These are phyloP conservation scores for Suillus luteus DNA, from an alignment of 768 basidiomycete genomes.

Conservation along the genomic window DNA sequence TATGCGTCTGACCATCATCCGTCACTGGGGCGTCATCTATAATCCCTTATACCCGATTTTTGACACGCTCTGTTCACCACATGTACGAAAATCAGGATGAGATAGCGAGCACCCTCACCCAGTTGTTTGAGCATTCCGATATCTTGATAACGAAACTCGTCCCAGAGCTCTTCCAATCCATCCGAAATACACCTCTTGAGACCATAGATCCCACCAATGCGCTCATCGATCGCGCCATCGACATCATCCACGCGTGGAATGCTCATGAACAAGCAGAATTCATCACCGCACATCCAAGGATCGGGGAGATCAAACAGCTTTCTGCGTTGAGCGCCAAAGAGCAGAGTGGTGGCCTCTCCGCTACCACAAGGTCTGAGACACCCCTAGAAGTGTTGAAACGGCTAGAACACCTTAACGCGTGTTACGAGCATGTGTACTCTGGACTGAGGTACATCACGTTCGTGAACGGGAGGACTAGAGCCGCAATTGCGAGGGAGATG, in stretches of 20 bases:
- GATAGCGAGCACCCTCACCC: conserved; percentile 38
- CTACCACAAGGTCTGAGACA: conserved; percentile 46
- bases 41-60: neutral
- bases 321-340: conserved; percentile 78
- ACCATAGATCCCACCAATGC: conserved; percentile 32
- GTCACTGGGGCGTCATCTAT: neutral
- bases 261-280: conserved; percentile 56
- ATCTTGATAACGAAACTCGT: conserved; percentile 54
- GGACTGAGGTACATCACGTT: conserved; percentile 89
- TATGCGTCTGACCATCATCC: neutral
- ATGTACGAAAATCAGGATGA: conserved; percentile 8
- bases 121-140: conserved; percentile 70
- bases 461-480: conserved; percentile 80
- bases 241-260: conserved; percentile 55
- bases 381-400: conserved; percentile 74
- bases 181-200: conserved; percentile 37
- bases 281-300: conserved; percentile 84
- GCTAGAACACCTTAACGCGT: conserved; percentile 71
- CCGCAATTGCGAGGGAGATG: conserved; percentile 76
- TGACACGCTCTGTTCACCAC: neutral
- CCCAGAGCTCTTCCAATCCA: conserved; percentile 46
- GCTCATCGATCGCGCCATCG: conserved; percentile 57
- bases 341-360: conserved; percentile 53
- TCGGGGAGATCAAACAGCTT: conserved; percentile 79
- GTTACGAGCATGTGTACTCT: conserved; percentile 74